Evolutionary conservation across 495 filamentous ascomycete species (phyloP).

Genomic region (Xylaria sp.): DNA sequence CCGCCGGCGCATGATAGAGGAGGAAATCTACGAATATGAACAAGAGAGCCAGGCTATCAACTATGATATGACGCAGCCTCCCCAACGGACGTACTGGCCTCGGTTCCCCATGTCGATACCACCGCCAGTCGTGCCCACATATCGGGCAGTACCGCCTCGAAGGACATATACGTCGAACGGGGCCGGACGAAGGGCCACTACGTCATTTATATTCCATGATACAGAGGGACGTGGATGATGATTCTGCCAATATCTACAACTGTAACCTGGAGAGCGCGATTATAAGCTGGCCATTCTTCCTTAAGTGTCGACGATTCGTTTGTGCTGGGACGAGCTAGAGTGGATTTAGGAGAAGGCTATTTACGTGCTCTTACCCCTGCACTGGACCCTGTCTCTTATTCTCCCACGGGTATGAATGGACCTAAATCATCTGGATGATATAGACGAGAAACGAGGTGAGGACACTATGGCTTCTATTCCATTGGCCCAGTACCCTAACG

Average conservation of each 20-base stretch:
- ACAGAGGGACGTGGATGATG: neutral
- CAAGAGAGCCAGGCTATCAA: neutral
- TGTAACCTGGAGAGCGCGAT: neutral
- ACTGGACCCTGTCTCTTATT: neutral
- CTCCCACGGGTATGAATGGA: neutral
- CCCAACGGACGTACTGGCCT: conserved; percentile 29
- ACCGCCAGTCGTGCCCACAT: conserved; percentile 32
- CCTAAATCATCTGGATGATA: no score
- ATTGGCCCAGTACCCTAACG: neutral
- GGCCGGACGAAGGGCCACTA: neutral
- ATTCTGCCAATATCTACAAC: neutral
- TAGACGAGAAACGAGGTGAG: neutral
- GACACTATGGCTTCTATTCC: neutral
- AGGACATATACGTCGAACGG: conserved; percentile 31
- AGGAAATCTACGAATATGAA: conserved; percentile 31
- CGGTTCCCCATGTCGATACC: conserved; percentile 37
- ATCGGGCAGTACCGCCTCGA: conserved; percentile 23
- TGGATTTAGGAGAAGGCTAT: neutral
- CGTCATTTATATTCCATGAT: conserved; percentile 9
- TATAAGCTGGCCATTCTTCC: neutral
- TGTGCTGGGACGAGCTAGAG: neutral
- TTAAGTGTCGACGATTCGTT: neutral
- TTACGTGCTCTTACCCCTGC: neutral
- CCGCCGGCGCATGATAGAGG: conserved; percentile 29
- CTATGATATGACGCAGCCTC: conserved; percentile 8